Evolutionary conservation across 192 early-diverging fungal genomes (phyloP), one percentile per base, ranked within the genome.

Genomic region (Cetraspora pellucida): DNA sequence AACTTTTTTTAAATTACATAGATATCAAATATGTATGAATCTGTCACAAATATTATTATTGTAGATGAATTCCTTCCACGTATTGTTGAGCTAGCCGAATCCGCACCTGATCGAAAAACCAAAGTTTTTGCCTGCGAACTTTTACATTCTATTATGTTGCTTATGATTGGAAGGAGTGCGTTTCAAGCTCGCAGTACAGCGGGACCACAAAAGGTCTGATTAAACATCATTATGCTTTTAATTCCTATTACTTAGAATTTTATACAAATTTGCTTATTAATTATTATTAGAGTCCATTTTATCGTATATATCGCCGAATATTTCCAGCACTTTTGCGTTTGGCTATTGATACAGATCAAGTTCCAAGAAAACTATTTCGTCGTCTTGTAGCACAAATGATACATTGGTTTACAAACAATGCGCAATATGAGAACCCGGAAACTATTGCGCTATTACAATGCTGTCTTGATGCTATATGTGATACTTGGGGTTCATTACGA

Each of bases 391-490:
- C 85, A 5, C 92, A 93, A 71, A 67, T 94, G 25, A 92, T 95
- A 13, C 93, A 94, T 64, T 95, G 93, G 93, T 79, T 94, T 52
- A 93, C 93, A 5, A 91, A 91, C 55, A 92, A 90, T 78, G 82
- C 88, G 1, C 86, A 88, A 73, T 90, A 89, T 68, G 93, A 95
- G 72, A 93, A 91, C 54, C 89, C 91, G 45, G 93, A 95, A 77
- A 93, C 92, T 1, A 88, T 95, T 68, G 83, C 84, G 0, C 77
- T 95, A 14, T 64, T 95, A 49, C 87, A 90, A 27, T 75, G 84
- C 16, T 94, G 93, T 72, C 76, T 95, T 55, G 91, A 92, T 58
- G 91, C 89, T 47, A 82, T 79, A 25, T 86, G 87, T 59, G 82
- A 82, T 75, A 80, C 81, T 8, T 74, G 84, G 58, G 84, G 86